Conservation (phyloP, 768 basidiomycete species). For the Lactarius pseudohatsudake region DNA sequence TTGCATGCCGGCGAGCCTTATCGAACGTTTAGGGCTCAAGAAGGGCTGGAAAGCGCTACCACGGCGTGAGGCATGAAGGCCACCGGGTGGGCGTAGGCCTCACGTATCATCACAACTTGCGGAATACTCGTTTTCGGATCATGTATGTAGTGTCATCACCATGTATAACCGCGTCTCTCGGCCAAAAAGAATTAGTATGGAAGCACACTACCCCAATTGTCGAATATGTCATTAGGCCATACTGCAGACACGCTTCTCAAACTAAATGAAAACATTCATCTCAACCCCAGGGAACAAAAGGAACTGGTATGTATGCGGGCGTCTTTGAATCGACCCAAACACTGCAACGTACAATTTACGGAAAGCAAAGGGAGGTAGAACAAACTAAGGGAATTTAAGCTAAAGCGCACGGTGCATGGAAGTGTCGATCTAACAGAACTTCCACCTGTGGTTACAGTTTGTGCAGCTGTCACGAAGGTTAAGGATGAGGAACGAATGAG, state of each 20-base stretch:
- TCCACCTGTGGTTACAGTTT: conserved; percentile 69
- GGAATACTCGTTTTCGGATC: not conserved
- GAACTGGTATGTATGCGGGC: conserved; percentile 21
- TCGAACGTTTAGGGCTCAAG: conserved; percentile 65
- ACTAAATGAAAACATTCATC: not conserved
- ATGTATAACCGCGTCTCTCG: not conserved
- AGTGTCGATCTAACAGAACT: conserved; percentile 50
- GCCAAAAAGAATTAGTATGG: not conserved
- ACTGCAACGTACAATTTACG: conserved; percentile 8
- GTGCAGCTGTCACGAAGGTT: conserved; percentile 49
- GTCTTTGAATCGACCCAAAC: not conserved
- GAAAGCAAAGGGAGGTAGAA: not conserved
- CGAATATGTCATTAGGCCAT: not conserved
- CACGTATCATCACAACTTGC: not conserved
- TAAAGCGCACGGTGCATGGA: conserved; percentile 3
- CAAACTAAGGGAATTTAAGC: conserved; percentile 19
- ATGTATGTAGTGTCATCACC: not conserved
- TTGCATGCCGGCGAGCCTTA: conserved; percentile 86
- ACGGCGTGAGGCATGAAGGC: conserved; percentile 33
- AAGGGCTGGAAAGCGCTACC: conserved; percentile 64
- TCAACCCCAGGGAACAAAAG: not conserved
- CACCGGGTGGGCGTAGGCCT: not conserved
- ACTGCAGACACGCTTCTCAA: not conserved
- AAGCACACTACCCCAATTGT: not conserved
- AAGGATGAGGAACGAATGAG: conserved; percentile 17